Evolutionary conservation across 1,284 basidiomycete genomes (phyloP).

Genomic region (Fistulinella cinereoalba): DNA sequence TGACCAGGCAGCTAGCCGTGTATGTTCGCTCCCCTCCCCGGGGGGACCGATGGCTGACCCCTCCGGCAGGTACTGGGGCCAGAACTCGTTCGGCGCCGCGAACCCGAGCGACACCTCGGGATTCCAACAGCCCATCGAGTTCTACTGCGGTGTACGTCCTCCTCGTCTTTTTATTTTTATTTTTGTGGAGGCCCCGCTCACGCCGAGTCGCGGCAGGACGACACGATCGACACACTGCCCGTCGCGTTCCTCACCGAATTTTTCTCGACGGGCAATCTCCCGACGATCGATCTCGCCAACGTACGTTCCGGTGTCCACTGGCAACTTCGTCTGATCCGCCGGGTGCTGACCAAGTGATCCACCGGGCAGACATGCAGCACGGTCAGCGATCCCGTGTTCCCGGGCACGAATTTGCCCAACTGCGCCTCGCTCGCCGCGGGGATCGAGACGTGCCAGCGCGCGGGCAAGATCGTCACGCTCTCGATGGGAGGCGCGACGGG

Average conservation of each 20-base stretch:
- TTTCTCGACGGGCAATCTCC: conserved; percentile 52
- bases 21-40: conserved; percentile 5
- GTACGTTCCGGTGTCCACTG: no score
- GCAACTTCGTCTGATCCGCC: no score
- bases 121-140: conserved; percentile 32
- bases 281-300: conserved; percentile 60
- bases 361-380: conserved; percentile 53
- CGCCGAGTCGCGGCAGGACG: conserved; percentile 13
- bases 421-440: conserved; percentile 53
- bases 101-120: conserved; percentile 11
- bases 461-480: conserved; percentile 64
- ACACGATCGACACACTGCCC: conserved; percentile 41
- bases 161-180: conserved; percentile 1
- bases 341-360: no score
- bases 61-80: conserved; percentile 29
- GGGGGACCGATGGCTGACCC: neutral
- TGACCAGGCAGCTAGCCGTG: conserved; percentile 32
- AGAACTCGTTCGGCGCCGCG: conserved; percentile 27
- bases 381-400: conserved; percentile 40
- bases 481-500: conserved; percentile 63
- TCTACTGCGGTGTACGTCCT: conserved; percentile 23
- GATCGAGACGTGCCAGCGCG: conserved; percentile 59
- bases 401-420: conserved; percentile 55
- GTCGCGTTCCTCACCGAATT: conserved; percentile 60
- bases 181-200: no score